A percentile compares a stretch with the other conserved stretches of the same genome.
Evolutionary conservation across 2,329 filamentous ascomycete genomes (phyloP).

Genomic region (Hypoxylon sp.): DNA sequence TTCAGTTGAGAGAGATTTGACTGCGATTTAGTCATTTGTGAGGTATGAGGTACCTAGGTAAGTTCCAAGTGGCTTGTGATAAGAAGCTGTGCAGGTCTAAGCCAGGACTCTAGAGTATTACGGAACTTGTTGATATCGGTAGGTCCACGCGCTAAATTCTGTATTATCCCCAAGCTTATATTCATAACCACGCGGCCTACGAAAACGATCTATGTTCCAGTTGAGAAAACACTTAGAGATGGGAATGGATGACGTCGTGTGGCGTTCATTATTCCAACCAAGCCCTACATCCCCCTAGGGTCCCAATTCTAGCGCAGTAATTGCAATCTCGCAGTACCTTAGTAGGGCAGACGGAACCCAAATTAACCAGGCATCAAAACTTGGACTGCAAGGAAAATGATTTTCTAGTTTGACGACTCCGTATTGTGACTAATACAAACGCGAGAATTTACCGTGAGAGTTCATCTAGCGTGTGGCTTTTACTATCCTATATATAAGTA

Average conservation of each 20-base stretch:
- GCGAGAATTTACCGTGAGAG: neutral
- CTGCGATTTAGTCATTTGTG: conserved; percentile 41
- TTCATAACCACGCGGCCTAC: neutral
- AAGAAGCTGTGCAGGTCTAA: neutral
- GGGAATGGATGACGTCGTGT: conserved; percentile 16
- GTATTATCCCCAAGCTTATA: neutral
- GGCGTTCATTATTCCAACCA: neutral
- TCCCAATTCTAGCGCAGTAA: too few species aligned
- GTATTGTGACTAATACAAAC: too few species aligned
- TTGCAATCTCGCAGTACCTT: too few species aligned
- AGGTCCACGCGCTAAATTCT: neutral
- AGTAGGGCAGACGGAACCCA: too few species aligned
- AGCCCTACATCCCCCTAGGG: neutral
- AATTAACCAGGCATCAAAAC: too few species aligned
- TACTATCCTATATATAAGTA: neutral
- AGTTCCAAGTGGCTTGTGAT: neutral
- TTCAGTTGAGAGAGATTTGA: conserved; percentile 52
- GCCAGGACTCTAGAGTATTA: neutral
- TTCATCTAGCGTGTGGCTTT: neutral
- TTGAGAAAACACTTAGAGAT: neutral
- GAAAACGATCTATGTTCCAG: neutral
- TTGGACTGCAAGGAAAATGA: too few species aligned
- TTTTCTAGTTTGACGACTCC: too few species aligned
- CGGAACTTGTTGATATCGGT: neutral
- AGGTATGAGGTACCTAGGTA: neutral